Evolutionary conservation across 2,329 filamentous ascomycete species (phyloP).

Genomic region (Colletotrichum acutatum): DNA sequence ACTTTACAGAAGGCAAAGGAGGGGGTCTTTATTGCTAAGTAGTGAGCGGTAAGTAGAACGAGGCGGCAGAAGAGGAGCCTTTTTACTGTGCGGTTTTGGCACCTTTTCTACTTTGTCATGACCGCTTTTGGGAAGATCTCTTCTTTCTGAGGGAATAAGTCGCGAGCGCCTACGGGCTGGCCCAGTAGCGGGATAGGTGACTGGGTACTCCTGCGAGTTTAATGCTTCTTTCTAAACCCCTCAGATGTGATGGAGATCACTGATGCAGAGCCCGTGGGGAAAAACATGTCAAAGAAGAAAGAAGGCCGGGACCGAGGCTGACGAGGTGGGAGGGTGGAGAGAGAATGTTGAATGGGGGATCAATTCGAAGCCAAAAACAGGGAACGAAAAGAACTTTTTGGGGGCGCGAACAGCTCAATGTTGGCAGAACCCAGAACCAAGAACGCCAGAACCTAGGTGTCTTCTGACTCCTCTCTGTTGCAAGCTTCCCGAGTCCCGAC

Average conservation of each 20-base stretch:
- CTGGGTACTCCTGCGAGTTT: not conserved
- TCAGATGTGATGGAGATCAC: not conserved
- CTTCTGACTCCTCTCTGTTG: not conserved
- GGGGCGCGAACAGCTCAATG: not conserved
- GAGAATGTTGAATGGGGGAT: not conserved
- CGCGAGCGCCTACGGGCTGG: not conserved
- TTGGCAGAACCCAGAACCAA: slow-evolving; percentile 12
- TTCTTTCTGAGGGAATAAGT: not conserved
- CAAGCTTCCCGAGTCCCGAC: too few relatives aligned
- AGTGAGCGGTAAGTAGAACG: not conserved
- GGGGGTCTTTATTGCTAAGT: not conserved
- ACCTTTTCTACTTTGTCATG: not conserved
- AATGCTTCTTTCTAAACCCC: not conserved
- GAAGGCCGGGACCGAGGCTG: slow-evolving; percentile 12
- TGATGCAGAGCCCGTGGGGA: not conserved
- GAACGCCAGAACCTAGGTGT: not conserved
- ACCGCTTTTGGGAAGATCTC: slow-evolving; percentile 1
- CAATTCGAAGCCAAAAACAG: slow-evolving; percentile 12
- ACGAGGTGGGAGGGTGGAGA: not conserved
- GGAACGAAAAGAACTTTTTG: slow-evolving; percentile 7
- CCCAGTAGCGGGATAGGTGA: not conserved
- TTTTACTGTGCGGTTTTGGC: too few relatives aligned
- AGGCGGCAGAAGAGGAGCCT: not conserved
- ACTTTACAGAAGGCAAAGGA: not conserved
- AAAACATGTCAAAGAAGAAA: not conserved